phyloP scores from a whole-genome alignment of 495 filamentous ascomycete genomes.

The Penicillium goetzii region DNA sequence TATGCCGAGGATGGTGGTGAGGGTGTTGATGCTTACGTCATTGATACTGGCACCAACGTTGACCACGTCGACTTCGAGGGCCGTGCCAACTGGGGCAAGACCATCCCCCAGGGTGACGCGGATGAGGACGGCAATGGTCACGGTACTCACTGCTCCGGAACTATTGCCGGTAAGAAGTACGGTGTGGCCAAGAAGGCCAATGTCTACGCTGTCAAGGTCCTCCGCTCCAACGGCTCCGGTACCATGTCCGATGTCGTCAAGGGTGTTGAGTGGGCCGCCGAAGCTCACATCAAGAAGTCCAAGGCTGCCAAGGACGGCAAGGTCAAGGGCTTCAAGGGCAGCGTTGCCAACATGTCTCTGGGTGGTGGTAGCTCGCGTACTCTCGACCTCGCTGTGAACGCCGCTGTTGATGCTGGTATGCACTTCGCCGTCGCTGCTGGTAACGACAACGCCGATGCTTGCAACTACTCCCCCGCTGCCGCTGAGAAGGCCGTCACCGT shows the following conservation, averaged over 20 bases:
- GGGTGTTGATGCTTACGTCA: conserved; percentile 98
- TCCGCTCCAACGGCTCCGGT: conserved; percentile 95
- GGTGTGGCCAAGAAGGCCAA: conserved; percentile 99
- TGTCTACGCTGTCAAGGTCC: conserved; percentile 95
- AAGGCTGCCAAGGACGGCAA: conserved; percentile 78
- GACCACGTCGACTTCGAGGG: conserved; percentile 97
- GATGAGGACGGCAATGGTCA: conserved; percentile 98
- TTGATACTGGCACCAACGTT: conserved; percentile 94
- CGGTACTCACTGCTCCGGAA: conserved; percentile 99
- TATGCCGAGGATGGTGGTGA: conserved; percentile 90
- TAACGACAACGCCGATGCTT: conserved; percentile 98
- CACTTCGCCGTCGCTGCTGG: conserved; percentile 98
- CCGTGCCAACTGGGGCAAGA: conserved; percentile 95
- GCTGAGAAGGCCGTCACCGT: conserved; percentile 94
- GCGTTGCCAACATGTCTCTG: conserved; percentile 98
- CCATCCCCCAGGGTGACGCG: conserved; percentile 79
- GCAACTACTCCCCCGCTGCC: conserved; percentile 98
- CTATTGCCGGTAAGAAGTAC: conserved; percentile 96
- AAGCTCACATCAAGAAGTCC: conserved; percentile 72
- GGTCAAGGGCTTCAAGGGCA: conserved; percentile 95
- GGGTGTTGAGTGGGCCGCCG: conserved; percentile 94
- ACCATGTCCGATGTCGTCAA: conserved; percentile 98
- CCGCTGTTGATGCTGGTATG: conserved; percentile 84
- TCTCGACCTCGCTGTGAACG: conserved; percentile 91
- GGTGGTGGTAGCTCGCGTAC: conserved; percentile 93